Evolutionary conservation across 2,329 filamentous ascomycete species (phyloP), one percentile per base, ranked within the genome.

Genomic region (Pseudopyricularia javanii): DNA sequence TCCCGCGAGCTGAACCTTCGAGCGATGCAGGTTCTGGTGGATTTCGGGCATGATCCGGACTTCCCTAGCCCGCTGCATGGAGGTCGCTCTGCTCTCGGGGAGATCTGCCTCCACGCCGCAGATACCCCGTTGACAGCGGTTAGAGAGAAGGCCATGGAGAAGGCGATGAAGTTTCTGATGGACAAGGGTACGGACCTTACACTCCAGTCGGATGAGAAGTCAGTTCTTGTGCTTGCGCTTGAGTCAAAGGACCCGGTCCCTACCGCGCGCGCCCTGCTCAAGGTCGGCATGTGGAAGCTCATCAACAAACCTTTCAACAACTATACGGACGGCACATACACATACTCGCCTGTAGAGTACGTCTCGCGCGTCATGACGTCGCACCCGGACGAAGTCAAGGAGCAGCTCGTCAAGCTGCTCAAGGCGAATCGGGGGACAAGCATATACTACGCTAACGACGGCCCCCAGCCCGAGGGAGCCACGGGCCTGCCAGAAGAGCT

Each of bases 331-430:
- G 74, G 74, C 24, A 70, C 68, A 5, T 73, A 74, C 58, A 79
- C 75, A 1, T 86, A 83, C 63, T 86, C 82, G 0, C 77, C 82
- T 0, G 79, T 82, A 3, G 82, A 80, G 68, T 86, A 85, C 61
- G 71, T 82, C 20, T 59, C 63, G 34, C 74, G 73, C 45, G 62
- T 79, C 1, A 58, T 79, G 6, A 45, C 50, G 9, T 24, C 30
- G 22, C 62, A 66, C 0, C 60, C 67, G 4, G 67, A 68, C 2
- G 69, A 72, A 22, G 54, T 59, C 12, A 68, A 66, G 7, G 62
- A 69, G 0, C 63, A 71, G 40, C 70, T 82, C 2, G 59, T 80
- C 32, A 59, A 60, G 1, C 66, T 81, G 2, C 69, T 82, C 24
- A 70, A 69, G 7, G 71, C 72, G 49, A 80, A 78, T 57, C 73